Percentiles rank a stretch among this genome's conserved stretches.
phyloP scores from a whole-genome alignment of 1,284 basidiomycete species.

The Tilletia indica region DNA sequence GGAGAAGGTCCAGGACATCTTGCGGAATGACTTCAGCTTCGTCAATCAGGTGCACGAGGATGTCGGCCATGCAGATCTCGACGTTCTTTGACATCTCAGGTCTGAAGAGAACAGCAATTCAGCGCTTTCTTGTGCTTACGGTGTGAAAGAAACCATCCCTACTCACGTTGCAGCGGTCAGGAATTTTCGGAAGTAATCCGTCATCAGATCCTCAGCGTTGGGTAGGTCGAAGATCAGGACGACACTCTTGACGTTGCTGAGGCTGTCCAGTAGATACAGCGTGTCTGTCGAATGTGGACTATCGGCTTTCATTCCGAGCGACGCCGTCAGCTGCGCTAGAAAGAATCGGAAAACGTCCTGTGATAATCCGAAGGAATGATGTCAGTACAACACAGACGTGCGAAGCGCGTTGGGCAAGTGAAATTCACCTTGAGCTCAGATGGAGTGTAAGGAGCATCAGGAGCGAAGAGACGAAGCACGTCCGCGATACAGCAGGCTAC shows the following conservation, averaged over 20 bases:
- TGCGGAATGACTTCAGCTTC: conserved; percentile 73
- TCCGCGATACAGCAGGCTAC: conserved; percentile 93
- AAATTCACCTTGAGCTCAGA: conserved; percentile 67
- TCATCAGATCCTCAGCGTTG: conserved; percentile 79
- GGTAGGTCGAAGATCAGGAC: conserved; percentile 89
- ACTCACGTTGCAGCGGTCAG: conserved; percentile 71
- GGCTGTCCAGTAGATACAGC: conserved; percentile 79
- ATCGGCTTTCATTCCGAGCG: conserved; percentile 21
- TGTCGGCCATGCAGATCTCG: conserved; percentile 80
- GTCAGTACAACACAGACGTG: background rate
- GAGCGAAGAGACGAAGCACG: conserved; percentile 86
- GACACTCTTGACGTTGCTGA: conserved; percentile 90
- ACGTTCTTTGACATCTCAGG: conserved; percentile 70
- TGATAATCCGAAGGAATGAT: conserved; percentile 13
- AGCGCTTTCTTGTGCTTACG: background rate
- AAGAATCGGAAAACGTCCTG: conserved; percentile 64
- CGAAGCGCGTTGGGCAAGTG: background rate
- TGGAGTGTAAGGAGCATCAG: conserved; percentile 90
- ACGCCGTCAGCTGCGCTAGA: conserved; percentile 42
- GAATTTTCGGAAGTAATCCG: conserved; percentile 77
- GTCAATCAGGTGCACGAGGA: conserved; percentile 83
- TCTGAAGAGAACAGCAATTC: conserved; percentile 18
- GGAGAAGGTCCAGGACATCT: conserved; percentile 76
- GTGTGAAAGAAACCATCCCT: background rate
- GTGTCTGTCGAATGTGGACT: conserved; percentile 38